Evolutionary conservation across 73 alveolate genomes (phyloP).

Genomic region (Tetrahymena malaccensis): DNA sequence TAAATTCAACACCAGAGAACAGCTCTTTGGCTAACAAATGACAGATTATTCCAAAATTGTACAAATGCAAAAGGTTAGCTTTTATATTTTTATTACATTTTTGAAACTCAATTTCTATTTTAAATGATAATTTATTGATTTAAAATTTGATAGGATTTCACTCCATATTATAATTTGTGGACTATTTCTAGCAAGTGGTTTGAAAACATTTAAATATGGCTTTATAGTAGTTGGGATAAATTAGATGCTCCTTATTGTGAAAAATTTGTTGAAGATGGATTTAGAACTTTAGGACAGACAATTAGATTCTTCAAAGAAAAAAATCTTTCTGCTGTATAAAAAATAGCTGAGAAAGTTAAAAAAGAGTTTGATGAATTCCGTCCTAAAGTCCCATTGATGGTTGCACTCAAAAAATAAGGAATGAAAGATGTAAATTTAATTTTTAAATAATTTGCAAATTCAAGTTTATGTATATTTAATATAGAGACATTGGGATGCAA

Average conservation of each 20-base stretch:
- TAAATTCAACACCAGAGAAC: slow-evolving; percentile 89
- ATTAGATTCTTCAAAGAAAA: slow-evolving; percentile 44
- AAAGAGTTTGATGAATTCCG: slow-evolving; percentile 84
- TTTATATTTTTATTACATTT: neutral
- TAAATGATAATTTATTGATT: neutral
- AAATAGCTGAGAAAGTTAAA: slow-evolving; percentile 78
- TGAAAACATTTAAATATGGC: slow-evolving; percentile 46
- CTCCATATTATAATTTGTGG: slow-evolving; percentile 59
- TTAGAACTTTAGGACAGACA: slow-evolving; percentile 42
- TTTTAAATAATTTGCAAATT: neutral
- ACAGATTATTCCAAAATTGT: slow-evolving; percentile 89
- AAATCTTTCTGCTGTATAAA: slow-evolving; percentile 46
- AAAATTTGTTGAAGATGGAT: slow-evolving; percentile 49
- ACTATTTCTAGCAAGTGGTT: slow-evolving; percentile 50
- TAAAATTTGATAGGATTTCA: slow-evolving; percentile 30
- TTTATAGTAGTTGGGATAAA: slow-evolving; percentile 48
- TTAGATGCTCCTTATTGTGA: slow-evolving; percentile 55
- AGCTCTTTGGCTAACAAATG: slow-evolving; percentile 78
- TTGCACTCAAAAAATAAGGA: slow-evolving; percentile 90
- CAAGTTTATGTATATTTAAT: neutral
- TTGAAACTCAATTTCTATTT: neutral
- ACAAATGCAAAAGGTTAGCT: slow-evolving; percentile 71
- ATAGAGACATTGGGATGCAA: slow-evolving; percentile 94
- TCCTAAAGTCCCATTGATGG: slow-evolving; percentile 91
- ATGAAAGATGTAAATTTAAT: slow-evolving; percentile 66